phyloP scores from a whole-genome alignment of 225 moss, liverwort and hornwort genomes.

The Marchantia polymorpha region DNA sequence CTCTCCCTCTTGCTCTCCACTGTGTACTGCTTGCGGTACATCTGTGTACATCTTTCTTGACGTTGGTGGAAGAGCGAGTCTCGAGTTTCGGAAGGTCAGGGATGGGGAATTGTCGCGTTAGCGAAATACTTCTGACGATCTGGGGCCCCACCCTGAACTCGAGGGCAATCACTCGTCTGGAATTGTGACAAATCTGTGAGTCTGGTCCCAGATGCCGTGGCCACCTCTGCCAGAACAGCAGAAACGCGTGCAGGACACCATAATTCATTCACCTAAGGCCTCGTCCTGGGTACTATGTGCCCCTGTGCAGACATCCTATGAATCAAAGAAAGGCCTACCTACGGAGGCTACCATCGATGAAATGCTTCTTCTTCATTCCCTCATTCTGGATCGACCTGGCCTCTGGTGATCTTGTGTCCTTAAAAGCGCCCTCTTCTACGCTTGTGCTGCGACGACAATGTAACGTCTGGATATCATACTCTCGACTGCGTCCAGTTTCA shows the following conservation, averaged over 20 bases:
- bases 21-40: too few relatives aligned
- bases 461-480: background rate
- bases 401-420: background rate
- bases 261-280: background rate
- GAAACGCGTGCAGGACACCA: conserved; percentile 2
- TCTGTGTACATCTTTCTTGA: too few relatives aligned
- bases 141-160: background rate
- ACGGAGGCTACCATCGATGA: background rate
- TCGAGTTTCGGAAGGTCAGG: background rate
- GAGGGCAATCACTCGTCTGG: background rate
- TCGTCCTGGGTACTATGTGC: background rate
- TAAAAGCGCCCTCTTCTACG: background rate
- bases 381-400: background rate
- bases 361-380: background rate
- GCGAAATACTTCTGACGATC: background rate
- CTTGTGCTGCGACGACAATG: background rate
- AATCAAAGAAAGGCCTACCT: too few relatives aligned
- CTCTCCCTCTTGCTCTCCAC: too few relatives aligned
- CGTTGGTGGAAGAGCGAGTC: too few relatives aligned
- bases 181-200: background rate
- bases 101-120: background rate
- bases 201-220: background rate
- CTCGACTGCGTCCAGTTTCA: background rate
- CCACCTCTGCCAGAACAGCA: background rate
- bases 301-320: background rate